Conservation (phyloP, 2,329 filamentous ascomycete genomes). For the Dactylellina haptotyla region DNA sequence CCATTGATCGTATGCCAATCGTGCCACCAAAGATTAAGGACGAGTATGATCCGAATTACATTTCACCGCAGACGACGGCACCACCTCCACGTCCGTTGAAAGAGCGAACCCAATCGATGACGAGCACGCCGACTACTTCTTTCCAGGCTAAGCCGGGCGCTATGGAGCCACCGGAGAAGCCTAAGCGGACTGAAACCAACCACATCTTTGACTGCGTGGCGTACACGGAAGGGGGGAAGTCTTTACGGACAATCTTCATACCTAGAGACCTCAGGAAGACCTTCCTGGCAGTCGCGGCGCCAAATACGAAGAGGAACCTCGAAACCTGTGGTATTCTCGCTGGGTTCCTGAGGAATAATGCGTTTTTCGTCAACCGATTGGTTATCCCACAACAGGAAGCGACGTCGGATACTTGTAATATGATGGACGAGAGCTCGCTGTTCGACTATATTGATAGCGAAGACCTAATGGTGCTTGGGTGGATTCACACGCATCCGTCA, state of each 20-base stretch:
- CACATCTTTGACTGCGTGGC: slow-evolving; percentile 80
- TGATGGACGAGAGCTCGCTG: slow-evolving; percentile 81
- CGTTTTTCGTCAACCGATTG: slow-evolving; percentile 86
- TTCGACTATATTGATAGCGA: slow-evolving; percentile 90
- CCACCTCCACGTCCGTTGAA: slow-evolving; percentile 49
- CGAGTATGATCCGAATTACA: slow-evolving; percentile 47
- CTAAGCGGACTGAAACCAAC: slow-evolving; percentile 62
- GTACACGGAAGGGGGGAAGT: slow-evolving; percentile 87
- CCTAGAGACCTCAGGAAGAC: slow-evolving; percentile 76
- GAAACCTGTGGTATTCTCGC: slow-evolving; percentile 97
- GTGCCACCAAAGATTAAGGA: slow-evolving; percentile 52
- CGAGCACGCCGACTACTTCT: not conserved
- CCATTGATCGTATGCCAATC: slow-evolving; percentile 35
- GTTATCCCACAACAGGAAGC: slow-evolving; percentile 90
- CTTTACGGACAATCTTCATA: slow-evolving; percentile 87
- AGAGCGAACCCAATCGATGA: slow-evolving; percentile 56
- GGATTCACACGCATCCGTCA: slow-evolving; percentile 97
- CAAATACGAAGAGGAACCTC: slow-evolving; percentile 82
- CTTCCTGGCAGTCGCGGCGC: slow-evolving; percentile 78
- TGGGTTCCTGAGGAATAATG: slow-evolving; percentile 89
- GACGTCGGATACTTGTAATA: slow-evolving; percentile 94
- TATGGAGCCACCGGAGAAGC: slow-evolving; percentile 33
- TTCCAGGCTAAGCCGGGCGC: slow-evolving; percentile 2
- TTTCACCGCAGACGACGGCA: not conserved
- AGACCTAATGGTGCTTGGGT: slow-evolving; percentile 86